phyloP scores from a whole-genome alignment of 495 filamentous ascomycete genomes.

The Penicillium nucicola region DNA sequence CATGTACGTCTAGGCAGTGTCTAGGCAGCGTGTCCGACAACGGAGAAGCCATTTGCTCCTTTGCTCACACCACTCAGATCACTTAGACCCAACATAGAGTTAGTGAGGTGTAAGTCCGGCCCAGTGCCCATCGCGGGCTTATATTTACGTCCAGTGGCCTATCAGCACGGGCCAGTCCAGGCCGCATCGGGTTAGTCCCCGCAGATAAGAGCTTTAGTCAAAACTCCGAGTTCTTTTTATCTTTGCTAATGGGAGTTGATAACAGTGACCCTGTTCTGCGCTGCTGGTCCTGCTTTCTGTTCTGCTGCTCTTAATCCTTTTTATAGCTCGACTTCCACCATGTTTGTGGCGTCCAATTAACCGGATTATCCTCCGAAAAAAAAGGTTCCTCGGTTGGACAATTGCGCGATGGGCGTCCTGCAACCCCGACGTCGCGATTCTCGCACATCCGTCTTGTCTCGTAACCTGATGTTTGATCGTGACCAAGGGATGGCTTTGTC shows the following conservation, averaged over 20 bases:
- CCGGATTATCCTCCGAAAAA: constrained; percentile 7
- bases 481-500: constrained; percentile 17
- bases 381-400: neutral
- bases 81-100: too few species aligned
- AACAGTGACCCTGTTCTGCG: neutral
- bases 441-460: constrained; percentile 27
- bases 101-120: too few species aligned
- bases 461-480: constrained; percentile 20
- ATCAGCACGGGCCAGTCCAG: neutral
- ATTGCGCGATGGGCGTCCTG: constrained; percentile 35
- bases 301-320: neutral
- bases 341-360: neutral
- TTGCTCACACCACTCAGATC: too few species aligned
- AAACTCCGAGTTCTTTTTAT: neutral
- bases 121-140: too few species aligned
- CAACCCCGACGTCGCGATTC: constrained; percentile 38
- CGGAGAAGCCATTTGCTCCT: too few species aligned
- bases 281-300: neutral
- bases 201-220: constrained; percentile 8
- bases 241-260: constrained; percentile 2
- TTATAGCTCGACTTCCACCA: neutral
- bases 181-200: constrained; percentile 3
- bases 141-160: too few species aligned
- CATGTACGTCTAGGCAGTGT: too few species aligned
- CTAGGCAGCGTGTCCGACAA: too few species aligned